Base-by-base conservation (phyloP, 2,329 filamentous ascomycete species). In the Pestalotiopsis sp. region DNA sequence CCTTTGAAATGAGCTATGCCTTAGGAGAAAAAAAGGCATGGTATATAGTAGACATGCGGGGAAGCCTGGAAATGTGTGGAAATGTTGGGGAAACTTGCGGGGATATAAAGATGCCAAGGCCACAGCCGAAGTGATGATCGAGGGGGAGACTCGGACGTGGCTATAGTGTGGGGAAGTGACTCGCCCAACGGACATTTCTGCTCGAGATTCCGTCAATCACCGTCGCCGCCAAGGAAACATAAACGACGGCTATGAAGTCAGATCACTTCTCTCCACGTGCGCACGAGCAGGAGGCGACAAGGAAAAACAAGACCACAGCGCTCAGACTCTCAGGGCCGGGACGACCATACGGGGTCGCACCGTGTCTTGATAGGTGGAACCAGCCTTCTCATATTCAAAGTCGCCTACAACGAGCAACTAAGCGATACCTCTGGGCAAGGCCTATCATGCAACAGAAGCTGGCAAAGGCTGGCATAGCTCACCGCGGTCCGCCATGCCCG, bases 171-270 rank as follows among this genome's bases (percentile, higher is more conserved):
- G 65, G 57, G 65, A 66, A 61, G 44, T n/a, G 44, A 1, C 24
- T 55, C 22, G 17, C 17, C 17, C 14, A 24, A 39, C 56, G 56
- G 65, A 26, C 65, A 58, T 66, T 55, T 66, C 44, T 48, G 38
- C 30, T 56, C 67, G 38, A 68, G 68, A 66, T 71, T 73, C 72
- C 72, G 69, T 73, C 72, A 73, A 73, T 73, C 71, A 73, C n/a
- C 64, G 35, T 13, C 5, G 3, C 26, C 48, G 52, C 68, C 56
- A 66, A 66, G 52, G 24, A 13, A 40, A 22, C 26, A 14, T 24
- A 38, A 17, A 59, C 24, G 40, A 61, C 24, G 5, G 58, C 26
- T 60, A 48, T 66, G 22, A 17, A 17, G 38, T 62, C 56, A 44
- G 39, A 66, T 24, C 65, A 60, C n/a, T 38, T n/a, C 58, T 66